A percentile compares a stretch with the other conserved stretches of the same genome.
Conservation (phyloP, 805 yeast species). For the Candida tammaniensis region DNA sequence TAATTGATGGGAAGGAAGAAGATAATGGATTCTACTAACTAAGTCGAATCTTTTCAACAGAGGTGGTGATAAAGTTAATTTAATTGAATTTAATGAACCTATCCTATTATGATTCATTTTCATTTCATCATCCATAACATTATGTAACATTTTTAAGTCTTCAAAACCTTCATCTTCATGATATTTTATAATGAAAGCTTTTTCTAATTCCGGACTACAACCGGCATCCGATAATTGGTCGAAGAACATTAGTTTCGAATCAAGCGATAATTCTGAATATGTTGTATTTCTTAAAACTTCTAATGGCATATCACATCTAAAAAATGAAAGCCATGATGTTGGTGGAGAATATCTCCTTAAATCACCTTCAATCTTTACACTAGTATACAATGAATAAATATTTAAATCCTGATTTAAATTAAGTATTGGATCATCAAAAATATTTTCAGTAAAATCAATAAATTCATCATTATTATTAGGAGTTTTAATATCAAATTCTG, state of each 20-base stretch:
- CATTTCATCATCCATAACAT: conserved; percentile 1
- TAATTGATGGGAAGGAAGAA: conserved; percentile 8
- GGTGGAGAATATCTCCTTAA: conserved; percentile 10
- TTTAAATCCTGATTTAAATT: conserved; percentile 5
- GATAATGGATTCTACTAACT: conserved; percentile 1
- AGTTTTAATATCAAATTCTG: no score
- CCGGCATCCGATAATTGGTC: conserved; percentile 11
- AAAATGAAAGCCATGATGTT: conserved; percentile 10
- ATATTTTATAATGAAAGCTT: conserved; percentile 9
- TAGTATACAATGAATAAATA: conserved; percentile 6
- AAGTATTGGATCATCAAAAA: no score
- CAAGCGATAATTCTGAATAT: conserved; percentile 7
- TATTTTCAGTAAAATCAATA: background rate
- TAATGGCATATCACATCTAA: conserved; percentile 5
- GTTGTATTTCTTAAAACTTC: conserved; percentile 3
- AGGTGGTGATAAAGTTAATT: background rate
- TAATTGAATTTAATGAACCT: background rate
- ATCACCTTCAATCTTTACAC: conserved; percentile 4
- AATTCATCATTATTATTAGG: conserved; percentile 1
- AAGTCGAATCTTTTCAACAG: background rate
- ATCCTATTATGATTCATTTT: conserved; percentile 2
- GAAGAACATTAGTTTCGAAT: conserved; percentile 9
- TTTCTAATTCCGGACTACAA: conserved; percentile 4
- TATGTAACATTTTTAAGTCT: conserved; percentile 7
- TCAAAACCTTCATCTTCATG: conserved; percentile 13